phyloP scores from a whole-genome alignment of 2,329 filamentous ascomycete species.

The Epichloe gansuensis region DNA sequence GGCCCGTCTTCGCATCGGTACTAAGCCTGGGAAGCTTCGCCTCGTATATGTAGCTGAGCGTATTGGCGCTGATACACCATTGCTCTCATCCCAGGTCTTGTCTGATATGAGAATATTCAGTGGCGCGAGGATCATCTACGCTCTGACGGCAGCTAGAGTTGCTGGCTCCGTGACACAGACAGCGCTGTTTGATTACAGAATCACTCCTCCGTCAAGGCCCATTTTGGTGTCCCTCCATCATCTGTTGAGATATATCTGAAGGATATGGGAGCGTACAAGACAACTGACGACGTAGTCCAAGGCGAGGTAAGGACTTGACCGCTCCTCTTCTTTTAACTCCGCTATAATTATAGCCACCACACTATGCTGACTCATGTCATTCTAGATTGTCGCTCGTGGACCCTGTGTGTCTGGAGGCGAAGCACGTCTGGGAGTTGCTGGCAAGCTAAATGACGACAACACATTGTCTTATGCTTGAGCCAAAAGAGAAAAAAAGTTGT shows the following conservation, averaged over 20 bases:
- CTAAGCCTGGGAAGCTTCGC: slow-evolving; percentile 60
- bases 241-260: slow-evolving; percentile 66
- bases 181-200: slow-evolving; percentile 75
- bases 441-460: slow-evolving; percentile 57
- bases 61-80: slow-evolving; percentile 47
- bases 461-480: slow-evolving; percentile 48
- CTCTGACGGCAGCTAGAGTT: slow-evolving; percentile 68
- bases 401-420: slow-evolving; percentile 61
- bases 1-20: slow-evolving; percentile 46
- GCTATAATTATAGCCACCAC: too few relatives aligned
- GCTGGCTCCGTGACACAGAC: slow-evolving; percentile 85
- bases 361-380: neutral
- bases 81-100: slow-evolving; percentile 56
- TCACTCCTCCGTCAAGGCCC: slow-evolving; percentile 31
- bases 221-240: slow-evolving; percentile 75
- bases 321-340: neutral
- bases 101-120: slow-evolving; percentile 76
- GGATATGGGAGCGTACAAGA: slow-evolving; percentile 48
- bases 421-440: slow-evolving; percentile 50
- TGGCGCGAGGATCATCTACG: slow-evolving; percentile 71
- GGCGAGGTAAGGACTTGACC: slow-evolving; percentile 46
- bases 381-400: slow-evolving; percentile 58
- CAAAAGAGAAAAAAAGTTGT: neutral
- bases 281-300: slow-evolving; percentile 46
- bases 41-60: slow-evolving; percentile 71